A percentile compares a stretch with the other conserved stretches of the same genome.
Conservation (phyloP, 371 early-diverging fungal species). For the Mucor velutinosus region DNA sequence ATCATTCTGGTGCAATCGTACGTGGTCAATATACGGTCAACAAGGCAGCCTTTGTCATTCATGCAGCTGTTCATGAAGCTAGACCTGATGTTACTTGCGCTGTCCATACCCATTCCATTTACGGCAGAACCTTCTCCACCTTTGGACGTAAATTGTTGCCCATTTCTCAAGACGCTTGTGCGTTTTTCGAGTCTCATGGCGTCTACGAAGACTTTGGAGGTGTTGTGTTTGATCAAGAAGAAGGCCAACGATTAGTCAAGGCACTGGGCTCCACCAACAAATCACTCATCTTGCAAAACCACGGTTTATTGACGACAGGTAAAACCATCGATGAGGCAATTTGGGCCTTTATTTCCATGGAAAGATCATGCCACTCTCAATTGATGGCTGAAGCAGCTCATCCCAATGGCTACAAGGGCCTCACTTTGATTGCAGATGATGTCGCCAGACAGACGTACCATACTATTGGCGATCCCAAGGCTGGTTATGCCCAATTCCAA, state of each 20-base stretch:
- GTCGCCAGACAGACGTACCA: constrained; percentile 41
- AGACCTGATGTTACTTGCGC: constrained; percentile 56
- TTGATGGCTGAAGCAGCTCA: constrained; percentile 56
- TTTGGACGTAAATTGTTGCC: constrained; percentile 50
- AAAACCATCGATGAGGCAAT: constrained; percentile 58
- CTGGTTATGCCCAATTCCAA: constrained; percentile 59
- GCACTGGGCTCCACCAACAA: constrained; percentile 51
- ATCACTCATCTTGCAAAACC: constrained; percentile 61
- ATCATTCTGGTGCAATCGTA: constrained; percentile 56
- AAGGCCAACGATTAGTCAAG: constrained; percentile 52
- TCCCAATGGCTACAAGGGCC: constrained; percentile 39
- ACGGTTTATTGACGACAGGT: constrained; percentile 62
- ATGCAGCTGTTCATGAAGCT: constrained; percentile 55
- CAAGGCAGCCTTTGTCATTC: constrained; percentile 66
- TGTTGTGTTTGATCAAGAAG: constrained; percentile 55
- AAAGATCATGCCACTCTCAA: constrained; percentile 60
- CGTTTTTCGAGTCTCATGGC: constrained; percentile 53
- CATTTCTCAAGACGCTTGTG: constrained; percentile 64
- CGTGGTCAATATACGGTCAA: constrained; percentile 53
- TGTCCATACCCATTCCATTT: constrained; percentile 62
- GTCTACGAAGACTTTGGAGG: constrained; percentile 57
- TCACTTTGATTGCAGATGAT: constrained; percentile 39
- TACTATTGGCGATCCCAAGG: constrained; percentile 40
- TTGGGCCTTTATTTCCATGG: constrained; percentile 62
- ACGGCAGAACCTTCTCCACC: constrained; percentile 61